Conservation (phyloP, 768 basidiomycete genomes). For the Boletus insuetus region DNA sequence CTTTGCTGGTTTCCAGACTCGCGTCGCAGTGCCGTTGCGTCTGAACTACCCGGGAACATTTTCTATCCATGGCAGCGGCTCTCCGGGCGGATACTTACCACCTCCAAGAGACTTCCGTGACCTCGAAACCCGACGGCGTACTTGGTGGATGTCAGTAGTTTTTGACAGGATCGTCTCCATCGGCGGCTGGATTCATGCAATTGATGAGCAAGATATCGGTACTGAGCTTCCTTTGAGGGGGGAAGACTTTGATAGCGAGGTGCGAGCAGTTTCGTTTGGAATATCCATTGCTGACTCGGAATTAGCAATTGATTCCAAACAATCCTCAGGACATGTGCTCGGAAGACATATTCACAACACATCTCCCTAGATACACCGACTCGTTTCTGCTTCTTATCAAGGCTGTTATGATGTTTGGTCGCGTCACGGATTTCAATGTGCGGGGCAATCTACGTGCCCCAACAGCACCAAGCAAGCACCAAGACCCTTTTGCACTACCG, state of each 20-base stretch:
- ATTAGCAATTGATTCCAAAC: conserved; percentile 56
- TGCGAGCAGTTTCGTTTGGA: conserved; percentile 31
- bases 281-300: conserved; percentile 11
- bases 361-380: conserved; percentile 77
- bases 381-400: conserved; percentile 81
- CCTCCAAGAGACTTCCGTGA: conserved; percentile 76
- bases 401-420: conserved; percentile 80
- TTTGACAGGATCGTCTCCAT: conserved; percentile 82
- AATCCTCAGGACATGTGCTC: conserved; percentile 75
- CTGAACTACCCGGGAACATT: conserved; percentile 86
- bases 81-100: conserved; percentile 77
- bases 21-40: conserved; percentile 77
- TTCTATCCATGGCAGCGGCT: conserved; percentile 59
- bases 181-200: conserved; percentile 83
- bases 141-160: conserved; percentile 90
- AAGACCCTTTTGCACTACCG: conserved; percentile 65
- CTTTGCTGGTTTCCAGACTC: conserved; percentile 81
- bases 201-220: conserved; percentile 81
- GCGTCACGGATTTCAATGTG: conserved; percentile 82
- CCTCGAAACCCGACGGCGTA: conserved; percentile 72
- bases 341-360: conserved; percentile 63
- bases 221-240: conserved; percentile 78
- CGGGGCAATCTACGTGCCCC: conserved; percentile 66
- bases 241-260: conserved; percentile 75
- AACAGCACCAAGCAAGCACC: conserved; percentile 65